Evolutionary conservation across 306 rosid species (phyloP).

Genomic region (Styphnolobium japonicum): DNA sequence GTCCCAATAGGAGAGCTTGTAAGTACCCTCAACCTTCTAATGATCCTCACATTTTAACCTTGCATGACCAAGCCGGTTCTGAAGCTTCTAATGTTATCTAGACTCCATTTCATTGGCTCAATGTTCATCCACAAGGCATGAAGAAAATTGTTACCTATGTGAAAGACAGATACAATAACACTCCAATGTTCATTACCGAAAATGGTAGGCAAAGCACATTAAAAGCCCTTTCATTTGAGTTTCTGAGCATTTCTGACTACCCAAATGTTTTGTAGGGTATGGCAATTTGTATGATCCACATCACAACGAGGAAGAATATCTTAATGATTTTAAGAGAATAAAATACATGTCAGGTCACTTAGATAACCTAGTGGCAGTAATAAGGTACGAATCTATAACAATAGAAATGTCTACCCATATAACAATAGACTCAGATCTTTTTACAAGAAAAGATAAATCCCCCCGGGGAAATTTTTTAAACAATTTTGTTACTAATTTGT

Average conservation of each 20-base stretch:
- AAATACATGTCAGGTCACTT: conserved; percentile 37
- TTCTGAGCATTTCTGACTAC: conserved; percentile 14
- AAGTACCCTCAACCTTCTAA: conserved; percentile 3
- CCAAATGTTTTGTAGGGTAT: conserved; percentile 32
- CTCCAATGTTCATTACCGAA: conserved; percentile 68
- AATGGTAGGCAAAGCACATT: conserved; percentile 48
- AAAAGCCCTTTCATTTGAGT: not conserved
- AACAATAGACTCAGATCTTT: not conserved
- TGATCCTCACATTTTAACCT: not conserved
- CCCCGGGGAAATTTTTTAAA: not conserved
- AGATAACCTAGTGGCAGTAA: conserved; percentile 25
- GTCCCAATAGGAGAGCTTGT: conserved; percentile 61
- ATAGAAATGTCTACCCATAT: not conserved
- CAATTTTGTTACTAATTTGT: not conserved
- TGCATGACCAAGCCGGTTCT: not conserved
- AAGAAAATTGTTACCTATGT: conserved; percentile 47
- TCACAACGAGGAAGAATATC: conserved; percentile 22
- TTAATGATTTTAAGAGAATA: conserved; percentile 33
- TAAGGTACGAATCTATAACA: conserved; percentile 21
- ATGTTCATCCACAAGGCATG: conserved; percentile 71
- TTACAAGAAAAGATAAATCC: not conserved
- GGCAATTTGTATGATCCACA: conserved; percentile 11
- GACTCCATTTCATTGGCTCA: conserved; percentile 54
- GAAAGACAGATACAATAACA: conserved; percentile 62
- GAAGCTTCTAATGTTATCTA: conserved; percentile 15